These are phyloP conservation scores for Starmera stellimalicola DNA, from an alignment of 1,139 yeast genomes.

Conservation along the genomic window DNA sequence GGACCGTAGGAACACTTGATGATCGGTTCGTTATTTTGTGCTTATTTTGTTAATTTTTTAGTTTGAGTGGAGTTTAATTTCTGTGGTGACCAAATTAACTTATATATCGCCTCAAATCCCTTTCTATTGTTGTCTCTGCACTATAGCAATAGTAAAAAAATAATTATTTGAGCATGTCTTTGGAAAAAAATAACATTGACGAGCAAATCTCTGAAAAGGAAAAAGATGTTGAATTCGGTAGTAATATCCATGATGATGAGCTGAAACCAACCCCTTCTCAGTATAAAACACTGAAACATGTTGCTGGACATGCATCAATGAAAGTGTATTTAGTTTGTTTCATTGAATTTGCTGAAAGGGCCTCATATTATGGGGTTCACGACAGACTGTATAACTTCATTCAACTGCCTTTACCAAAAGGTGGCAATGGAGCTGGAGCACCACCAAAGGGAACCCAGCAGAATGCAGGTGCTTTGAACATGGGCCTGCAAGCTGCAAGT, in stretches of 20 bases:
- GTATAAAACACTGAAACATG: constrained; percentile 10
- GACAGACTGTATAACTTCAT: constrained; percentile 75
- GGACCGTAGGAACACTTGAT: too few relatives aligned
- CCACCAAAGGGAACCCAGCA: constrained; percentile 33
- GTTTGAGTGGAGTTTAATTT: too few relatives aligned
- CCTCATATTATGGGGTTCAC: constrained; percentile 73
- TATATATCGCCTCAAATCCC: too few relatives aligned
- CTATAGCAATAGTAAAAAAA: too few relatives aligned
- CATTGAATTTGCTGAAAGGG: constrained; percentile 76
- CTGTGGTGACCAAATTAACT: too few relatives aligned
- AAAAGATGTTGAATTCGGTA: too few relatives aligned
- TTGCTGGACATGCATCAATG: constrained; percentile 30
- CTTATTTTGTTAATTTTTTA: too few relatives aligned
- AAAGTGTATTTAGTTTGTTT: constrained; percentile 66
- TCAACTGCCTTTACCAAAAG: constrained; percentile 48
- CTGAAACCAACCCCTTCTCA: constrained; percentile 16
- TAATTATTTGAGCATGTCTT: too few relatives aligned
- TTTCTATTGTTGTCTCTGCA: too few relatives aligned
- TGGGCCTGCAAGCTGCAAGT: constrained; percentile 59
- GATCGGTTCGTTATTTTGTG: too few relatives aligned
- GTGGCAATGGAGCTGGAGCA: constrained; percentile 38
- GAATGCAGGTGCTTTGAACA: constrained; percentile 47
- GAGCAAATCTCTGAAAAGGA: too few relatives aligned
- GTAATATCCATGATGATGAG: background rate
- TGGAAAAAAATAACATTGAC: too few relatives aligned